Evolutionary conservation across 2,329 filamentous ascomycete genomes (phyloP).

Genomic region (Ophiostoma sp.): DNA sequence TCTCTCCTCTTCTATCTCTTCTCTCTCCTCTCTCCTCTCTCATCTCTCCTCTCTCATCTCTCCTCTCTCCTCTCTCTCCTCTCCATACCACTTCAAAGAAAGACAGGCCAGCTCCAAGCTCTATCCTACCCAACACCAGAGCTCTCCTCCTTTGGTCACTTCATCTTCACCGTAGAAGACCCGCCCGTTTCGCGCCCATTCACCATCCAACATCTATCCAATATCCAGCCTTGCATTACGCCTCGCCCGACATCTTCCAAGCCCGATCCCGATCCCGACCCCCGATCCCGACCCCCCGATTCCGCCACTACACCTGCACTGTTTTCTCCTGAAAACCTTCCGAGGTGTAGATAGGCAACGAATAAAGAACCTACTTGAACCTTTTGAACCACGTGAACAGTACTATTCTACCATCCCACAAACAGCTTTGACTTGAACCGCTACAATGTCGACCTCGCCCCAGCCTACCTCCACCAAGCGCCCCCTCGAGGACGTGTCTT

Average conservation of each 20-base stretch:
- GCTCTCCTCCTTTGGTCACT: conserved; percentile 16
- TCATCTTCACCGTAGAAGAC: conserved; percentile 20
- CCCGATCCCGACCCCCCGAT: conserved; percentile 31
- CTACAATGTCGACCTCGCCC: conserved; percentile 65
- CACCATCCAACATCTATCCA: conserved; percentile 16
- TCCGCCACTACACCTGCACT: conserved; percentile 70
- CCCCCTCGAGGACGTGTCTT: conserved; percentile 93
- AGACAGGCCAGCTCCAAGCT: conserved; percentile 1
- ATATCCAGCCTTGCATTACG: background rate
- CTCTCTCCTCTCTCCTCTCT: background rate
- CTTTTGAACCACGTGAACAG: background rate
- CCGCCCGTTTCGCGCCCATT: conserved; percentile 12
- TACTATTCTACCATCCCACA: background rate
- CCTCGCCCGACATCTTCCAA: conserved; percentile 27
- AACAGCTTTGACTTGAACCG: conserved; percentile 22
- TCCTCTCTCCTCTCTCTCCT: background rate
- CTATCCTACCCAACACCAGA: conserved; percentile 5
- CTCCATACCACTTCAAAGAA: conserved; percentile 7
- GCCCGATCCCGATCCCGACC: conserved; percentile 25
- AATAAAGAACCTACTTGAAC: conserved; percentile 16
- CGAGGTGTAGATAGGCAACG: conserved; percentile 69
- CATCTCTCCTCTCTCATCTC: background rate
- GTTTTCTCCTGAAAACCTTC: conserved; percentile 79
- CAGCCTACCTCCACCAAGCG: conserved; percentile 71
- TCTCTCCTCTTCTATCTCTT: background rate